A percentile compares a stretch with the other conserved stretches of the same genome.
These are phyloP conservation scores for Talaromyces sp. DNA, from an alignment of 2,329 filamentous ascomycete species.

Conservation along the genomic window DNA sequence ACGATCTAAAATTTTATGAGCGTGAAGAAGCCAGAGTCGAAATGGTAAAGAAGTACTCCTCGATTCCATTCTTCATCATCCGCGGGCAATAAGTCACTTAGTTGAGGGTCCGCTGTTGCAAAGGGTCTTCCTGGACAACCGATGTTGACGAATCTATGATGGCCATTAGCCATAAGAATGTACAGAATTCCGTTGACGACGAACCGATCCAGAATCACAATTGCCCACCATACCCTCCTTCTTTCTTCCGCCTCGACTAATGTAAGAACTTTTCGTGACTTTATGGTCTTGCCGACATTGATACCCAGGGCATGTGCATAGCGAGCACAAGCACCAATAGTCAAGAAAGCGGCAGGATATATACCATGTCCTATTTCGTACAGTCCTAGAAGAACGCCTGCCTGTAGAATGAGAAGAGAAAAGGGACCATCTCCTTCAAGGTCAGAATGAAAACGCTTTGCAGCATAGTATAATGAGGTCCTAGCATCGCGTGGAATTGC, in stretches of 20 bases:
- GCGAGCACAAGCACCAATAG: slow-evolving; percentile 16
- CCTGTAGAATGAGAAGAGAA: slow-evolving; percentile 10
- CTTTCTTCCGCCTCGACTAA: slow-evolving; percentile 28
- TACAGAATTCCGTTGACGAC: background rate
- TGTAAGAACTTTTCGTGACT: slow-evolving; percentile 18
- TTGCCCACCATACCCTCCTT: slow-evolving; percentile 30
- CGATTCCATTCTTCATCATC: slow-evolving; percentile 14
- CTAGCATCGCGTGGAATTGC: slow-evolving; percentile 9
- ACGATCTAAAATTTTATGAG: slow-evolving; percentile 5
- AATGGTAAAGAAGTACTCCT: background rate
- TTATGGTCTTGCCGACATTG: background rate
- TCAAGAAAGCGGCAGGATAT: slow-evolving; percentile 12
- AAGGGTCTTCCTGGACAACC: slow-evolving; percentile 25
- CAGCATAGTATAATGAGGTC: slow-evolving; percentile 21
- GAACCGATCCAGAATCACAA: slow-evolving; percentile 27
- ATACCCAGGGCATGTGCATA: slow-evolving; percentile 17
- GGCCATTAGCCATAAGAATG: background rate
- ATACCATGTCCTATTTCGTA: slow-evolving; percentile 17
- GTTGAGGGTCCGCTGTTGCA: slow-evolving; percentile 24
- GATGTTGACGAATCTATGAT: slow-evolving; percentile 22
- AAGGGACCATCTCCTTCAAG: background rate
- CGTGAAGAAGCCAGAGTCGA: background rate
- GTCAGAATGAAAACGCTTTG: slow-evolving; percentile 18
- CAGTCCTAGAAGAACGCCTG: slow-evolving; percentile 7
- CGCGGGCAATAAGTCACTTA: slow-evolving; percentile 25